Conservation (phyloP, 2,329 filamentous ascomycete species). For the Teratosphaeria gauchensis region DNA sequence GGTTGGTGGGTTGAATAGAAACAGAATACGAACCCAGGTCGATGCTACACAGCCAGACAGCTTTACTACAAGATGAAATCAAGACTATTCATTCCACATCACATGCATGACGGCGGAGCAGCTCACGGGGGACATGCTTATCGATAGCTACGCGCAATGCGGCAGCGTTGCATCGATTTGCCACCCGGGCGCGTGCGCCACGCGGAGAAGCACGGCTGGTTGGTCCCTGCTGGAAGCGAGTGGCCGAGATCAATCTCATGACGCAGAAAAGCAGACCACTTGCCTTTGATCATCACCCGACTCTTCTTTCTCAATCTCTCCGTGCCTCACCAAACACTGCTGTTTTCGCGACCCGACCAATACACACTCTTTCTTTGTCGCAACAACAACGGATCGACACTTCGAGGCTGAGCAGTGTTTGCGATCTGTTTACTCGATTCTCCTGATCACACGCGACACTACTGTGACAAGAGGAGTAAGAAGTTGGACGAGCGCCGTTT, state of each 20-base stretch:
- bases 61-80: no score
- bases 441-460: background rate
- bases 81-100: background rate
- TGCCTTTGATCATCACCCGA: background rate
- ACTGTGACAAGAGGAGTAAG: background rate
- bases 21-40: background rate
- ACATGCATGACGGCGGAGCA: constrained; percentile 4
- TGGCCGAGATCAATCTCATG: background rate
- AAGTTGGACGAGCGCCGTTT: background rate
- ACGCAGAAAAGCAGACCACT: background rate
- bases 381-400: background rate
- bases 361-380: constrained; percentile 9
- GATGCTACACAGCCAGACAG: no score
- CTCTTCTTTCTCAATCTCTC: background rate
- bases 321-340: background rate
- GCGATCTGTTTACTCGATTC: background rate
- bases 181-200: constrained; percentile 3
- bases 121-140: background rate
- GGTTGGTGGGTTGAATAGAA: background rate
- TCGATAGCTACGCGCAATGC: background rate
- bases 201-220: background rate
- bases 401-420: background rate
- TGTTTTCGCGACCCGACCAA: constrained; percentile 2
- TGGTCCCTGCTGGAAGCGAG: background rate
- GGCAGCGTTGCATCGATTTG: background rate